Evolutionary conservation across 106 monocot genomes (phyloP).

Genomic region (Alisma plantagoaquatica): DNA sequence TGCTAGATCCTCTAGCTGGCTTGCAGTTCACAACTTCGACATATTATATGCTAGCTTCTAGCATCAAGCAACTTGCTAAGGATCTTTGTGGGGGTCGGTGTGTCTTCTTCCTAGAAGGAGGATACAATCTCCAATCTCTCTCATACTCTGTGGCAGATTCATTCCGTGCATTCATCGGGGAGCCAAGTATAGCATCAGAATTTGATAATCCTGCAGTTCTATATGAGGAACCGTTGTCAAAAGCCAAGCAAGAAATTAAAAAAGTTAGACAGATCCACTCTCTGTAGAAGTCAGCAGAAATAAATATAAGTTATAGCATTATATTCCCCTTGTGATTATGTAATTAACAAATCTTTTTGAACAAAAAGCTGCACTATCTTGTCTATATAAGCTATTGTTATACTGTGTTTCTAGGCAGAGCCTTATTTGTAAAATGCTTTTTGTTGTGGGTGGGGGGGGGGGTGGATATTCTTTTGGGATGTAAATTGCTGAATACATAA

Average conservation of each 20-base stretch:
- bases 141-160: slow-evolving; percentile 78
- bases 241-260: slow-evolving; percentile 55
- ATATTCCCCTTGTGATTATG: too few species aligned
- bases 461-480: too few species aligned
- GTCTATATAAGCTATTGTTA: too few species aligned
- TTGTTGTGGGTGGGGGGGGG: too few species aligned
- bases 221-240: slow-evolving; percentile 50
- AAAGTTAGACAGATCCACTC: slow-evolving; percentile 57
- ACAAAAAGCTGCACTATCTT: too few species aligned
- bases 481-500: too few species aligned
- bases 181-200: slow-evolving; percentile 59
- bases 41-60: slow-evolving; percentile 77
- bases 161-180: slow-evolving; percentile 72
- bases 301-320: too few species aligned
- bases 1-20: slow-evolving; percentile 78
- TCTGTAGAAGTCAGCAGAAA: slow-evolving; percentile 9
- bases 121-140: slow-evolving; percentile 89
- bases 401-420: too few species aligned
- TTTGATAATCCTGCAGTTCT: slow-evolving; percentile 64
- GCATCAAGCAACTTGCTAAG: slow-evolving; percentile 56
- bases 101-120: slow-evolving; percentile 84
- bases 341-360: too few species aligned
- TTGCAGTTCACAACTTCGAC: slow-evolving; percentile 88
- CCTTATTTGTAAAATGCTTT: too few species aligned
- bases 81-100: slow-evolving; percentile 62